Conservation (phyloP, 768 basidiomycete genomes). For the Panaeolus cyanescens region DNA sequence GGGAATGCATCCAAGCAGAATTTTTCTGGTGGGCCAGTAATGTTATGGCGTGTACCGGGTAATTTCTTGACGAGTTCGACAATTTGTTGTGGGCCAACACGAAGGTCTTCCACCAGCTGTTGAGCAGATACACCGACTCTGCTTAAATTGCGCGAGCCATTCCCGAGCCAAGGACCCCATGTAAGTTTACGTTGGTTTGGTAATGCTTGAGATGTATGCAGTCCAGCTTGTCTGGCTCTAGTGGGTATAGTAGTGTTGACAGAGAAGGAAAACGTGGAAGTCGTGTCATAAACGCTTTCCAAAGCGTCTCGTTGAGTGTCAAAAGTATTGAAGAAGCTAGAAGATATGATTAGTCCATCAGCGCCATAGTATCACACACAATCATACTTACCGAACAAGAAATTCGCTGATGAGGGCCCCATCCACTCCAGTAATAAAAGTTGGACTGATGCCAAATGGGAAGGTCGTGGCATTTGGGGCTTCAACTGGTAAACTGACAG, state of each 20-base stretch:
- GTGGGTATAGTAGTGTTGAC: slow-evolving; percentile 81
- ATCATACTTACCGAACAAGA: slow-evolving; percentile 63
- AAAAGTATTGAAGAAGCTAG: slow-evolving; percentile 82
- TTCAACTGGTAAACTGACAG: slow-evolving; percentile 38
- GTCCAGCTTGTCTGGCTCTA: slow-evolving; percentile 74
- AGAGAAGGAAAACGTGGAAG: slow-evolving; percentile 91
- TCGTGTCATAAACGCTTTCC: slow-evolving; percentile 73
- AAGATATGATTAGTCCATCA: no score
- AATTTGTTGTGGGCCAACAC: slow-evolving; percentile 69
- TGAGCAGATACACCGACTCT: slow-evolving; percentile 64
- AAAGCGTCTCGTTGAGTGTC: slow-evolving; percentile 75
- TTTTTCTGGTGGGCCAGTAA: slow-evolving; percentile 74
- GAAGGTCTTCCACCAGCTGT: slow-evolving; percentile 64
- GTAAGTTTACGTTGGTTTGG: slow-evolving; percentile 84
- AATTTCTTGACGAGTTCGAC: slow-evolving; percentile 61
- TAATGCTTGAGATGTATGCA: slow-evolving; percentile 61
- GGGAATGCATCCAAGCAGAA: slow-evolving; percentile 90
- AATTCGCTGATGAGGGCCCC: slow-evolving; percentile 71
- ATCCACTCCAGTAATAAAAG: slow-evolving; percentile 78
- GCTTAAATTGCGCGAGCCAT: slow-evolving; percentile 78
- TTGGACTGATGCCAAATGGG: slow-evolving; percentile 71
- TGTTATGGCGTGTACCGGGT: slow-evolving; percentile 83
- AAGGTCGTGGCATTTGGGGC: slow-evolving; percentile 70
- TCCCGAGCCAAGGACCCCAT: slow-evolving; percentile 72
- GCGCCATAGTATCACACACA: slow-evolving; percentile 7